Percentiles rank a stretch among this genome's conserved stretches.
phyloP scores from a whole-genome alignment of 768 basidiomycete genomes.

The Kwoniella bestiolae region DNA sequence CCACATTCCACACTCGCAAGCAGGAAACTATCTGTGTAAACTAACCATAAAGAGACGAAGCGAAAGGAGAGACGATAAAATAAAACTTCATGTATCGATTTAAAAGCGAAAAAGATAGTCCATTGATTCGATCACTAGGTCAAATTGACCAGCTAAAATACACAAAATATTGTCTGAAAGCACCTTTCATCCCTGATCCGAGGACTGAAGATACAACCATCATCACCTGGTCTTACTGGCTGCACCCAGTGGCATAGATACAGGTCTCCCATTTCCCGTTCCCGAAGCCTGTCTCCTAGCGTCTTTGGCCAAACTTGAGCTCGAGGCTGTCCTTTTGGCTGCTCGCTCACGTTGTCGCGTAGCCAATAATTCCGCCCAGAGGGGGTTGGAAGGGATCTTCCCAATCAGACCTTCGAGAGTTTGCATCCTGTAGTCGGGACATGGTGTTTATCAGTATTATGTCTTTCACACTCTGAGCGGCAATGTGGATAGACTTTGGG shows the following conservation, averaged over 20 bases:
- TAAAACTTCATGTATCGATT: no score
- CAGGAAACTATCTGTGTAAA: no score
- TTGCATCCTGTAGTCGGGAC: slow-evolving; percentile 68
- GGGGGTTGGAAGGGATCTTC: slow-evolving; percentile 84
- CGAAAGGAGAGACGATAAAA: no score
- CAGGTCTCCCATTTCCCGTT: slow-evolving; percentile 8
- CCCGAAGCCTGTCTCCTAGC: slow-evolving; percentile 24
- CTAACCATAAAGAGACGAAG: no score
- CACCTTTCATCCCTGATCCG: no score
- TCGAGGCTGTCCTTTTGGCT: slow-evolving; percentile 11
- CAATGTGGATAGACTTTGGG: no score
- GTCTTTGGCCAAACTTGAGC: slow-evolving; percentile 16
- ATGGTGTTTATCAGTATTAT: slow-evolving; percentile 15
- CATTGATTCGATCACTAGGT: no score
- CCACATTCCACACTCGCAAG: no score
- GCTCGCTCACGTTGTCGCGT: slow-evolving; percentile 23
- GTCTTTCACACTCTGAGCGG: not conserved
- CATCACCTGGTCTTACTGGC: slow-evolving; percentile 3
- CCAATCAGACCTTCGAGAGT: slow-evolving; percentile 82
- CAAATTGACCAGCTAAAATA: no score
- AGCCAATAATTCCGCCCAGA: slow-evolving; percentile 80
- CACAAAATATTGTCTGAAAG: no score
- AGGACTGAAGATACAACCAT: not conserved
- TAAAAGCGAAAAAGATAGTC: no score
- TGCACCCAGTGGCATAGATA: slow-evolving; percentile 7